A percentile compares a stretch with the other conserved stretches of the same genome.
These are phyloP conservation scores for Phytophthora syringae DNA, from an alignment of 352 stramenopile species.

Conservation along the genomic window DNA sequence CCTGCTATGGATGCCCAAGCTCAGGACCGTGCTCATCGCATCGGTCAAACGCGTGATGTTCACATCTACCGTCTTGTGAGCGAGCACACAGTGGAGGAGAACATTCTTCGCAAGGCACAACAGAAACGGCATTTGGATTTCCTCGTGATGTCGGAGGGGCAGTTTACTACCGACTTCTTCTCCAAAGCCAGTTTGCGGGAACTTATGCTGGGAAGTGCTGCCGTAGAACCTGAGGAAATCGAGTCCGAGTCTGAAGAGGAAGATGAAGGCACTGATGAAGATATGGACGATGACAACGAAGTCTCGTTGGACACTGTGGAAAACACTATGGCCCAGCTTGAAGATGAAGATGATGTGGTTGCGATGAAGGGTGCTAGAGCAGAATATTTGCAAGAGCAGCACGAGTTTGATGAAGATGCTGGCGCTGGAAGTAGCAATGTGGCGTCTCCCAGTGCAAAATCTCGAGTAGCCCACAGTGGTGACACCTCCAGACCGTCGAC, in stretches of 20 bases:
- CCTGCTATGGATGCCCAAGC: conserved; percentile 94
- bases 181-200: conserved; percentile 88
- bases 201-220: conserved; percentile 75
- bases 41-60: conserved; percentile 98
- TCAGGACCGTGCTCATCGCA: conserved; percentile 97
- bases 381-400: conserved; percentile 60
- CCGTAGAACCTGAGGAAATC: conserved; percentile 15
- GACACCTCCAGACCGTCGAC: conserved; percentile 33
- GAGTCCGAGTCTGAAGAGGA: conserved; percentile 54
- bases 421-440: conserved; percentile 16
- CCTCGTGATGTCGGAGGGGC: conserved; percentile 86
- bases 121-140: conserved; percentile 98
- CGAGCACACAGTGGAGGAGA: conserved; percentile 98
- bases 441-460: conserved; percentile 8
- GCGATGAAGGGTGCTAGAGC: conserved; percentile 88
- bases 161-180: conserved; percentile 88
- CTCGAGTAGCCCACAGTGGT: background rate
- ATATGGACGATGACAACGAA: conserved; percentile 60
- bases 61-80: conserved; percentile 99
- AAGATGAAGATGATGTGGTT: conserved; percentile 96
- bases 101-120: conserved; percentile 98
- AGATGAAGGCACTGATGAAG: conserved; percentile 38
- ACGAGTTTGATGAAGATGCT: conserved; percentile 70
- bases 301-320: conserved; percentile 83
- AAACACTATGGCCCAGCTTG: conserved; percentile 93